These are phyloP conservation scores for Delitschia confertaspora DNA, from an alignment of 495 filamentous ascomycete genomes.

Conservation along the genomic window DNA sequence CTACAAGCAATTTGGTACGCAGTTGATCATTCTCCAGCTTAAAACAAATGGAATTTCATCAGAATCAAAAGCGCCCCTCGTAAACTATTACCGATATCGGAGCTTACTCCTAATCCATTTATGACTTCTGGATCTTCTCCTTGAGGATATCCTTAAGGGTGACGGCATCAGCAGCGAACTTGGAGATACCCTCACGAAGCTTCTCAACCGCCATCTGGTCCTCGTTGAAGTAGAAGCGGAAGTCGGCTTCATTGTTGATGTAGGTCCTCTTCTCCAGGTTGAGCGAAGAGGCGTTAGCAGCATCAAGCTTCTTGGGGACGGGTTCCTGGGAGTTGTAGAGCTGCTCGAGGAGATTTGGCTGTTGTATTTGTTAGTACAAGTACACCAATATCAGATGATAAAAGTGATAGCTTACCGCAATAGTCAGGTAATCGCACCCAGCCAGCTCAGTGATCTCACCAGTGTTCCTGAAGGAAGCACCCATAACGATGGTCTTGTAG, in stretches of 20 bases:
- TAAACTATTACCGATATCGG: conserved; percentile 21
- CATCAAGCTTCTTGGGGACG: conserved; percentile 89
- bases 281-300: conserved; percentile 52
- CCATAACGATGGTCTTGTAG: conserved; percentile 99
- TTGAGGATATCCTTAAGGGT: conserved; percentile 87
- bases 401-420: conserved; percentile 56
- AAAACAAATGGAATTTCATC: conserved; percentile 1
- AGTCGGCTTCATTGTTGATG: conserved; percentile 77
- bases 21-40: background rate
- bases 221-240: conserved; percentile 99
- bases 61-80: background rate
- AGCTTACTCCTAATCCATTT: conserved; percentile 7
- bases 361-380: background rate
- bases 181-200: conserved; percentile 96
- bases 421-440: conserved; percentile 98
- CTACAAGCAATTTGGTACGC: too few species aligned
- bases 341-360: conserved; percentile 91
- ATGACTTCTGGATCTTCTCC: conserved; percentile 60
- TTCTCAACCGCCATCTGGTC: conserved; percentile 98
- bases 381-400: background rate
- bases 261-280: conserved; percentile 83
- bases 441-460: conserved; percentile 97
- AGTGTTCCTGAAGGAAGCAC: conserved; percentile 88
- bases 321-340: conserved; percentile 67
- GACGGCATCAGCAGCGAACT: conserved; percentile 92